phyloP scores from a whole-genome alignment of 805 yeast genomes.

The Blastobotrys chiropterorum region DNA sequence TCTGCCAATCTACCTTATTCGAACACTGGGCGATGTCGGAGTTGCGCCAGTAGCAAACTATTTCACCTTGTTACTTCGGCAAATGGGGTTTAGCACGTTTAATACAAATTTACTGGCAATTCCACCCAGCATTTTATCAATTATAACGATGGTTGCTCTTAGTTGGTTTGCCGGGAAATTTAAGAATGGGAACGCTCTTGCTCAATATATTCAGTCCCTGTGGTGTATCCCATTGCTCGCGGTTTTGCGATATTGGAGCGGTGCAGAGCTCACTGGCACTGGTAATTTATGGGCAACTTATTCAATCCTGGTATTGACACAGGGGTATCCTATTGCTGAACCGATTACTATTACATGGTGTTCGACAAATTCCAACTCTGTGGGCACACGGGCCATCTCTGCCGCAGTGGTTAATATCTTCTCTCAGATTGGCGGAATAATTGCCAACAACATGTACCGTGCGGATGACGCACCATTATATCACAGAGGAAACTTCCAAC shows the following conservation, averaged over 20 bases:
- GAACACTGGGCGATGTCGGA: constrained; percentile 39
- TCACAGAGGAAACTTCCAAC: constrained; percentile 45
- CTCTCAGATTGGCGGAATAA: constrained; percentile 51
- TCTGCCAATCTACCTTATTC: constrained; percentile 48
- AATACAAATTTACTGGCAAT: constrained; percentile 39
- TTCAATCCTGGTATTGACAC: constrained; percentile 27
- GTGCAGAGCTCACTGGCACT: constrained; percentile 16
- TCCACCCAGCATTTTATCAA: background rate
- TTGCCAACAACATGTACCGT: constrained; percentile 51
- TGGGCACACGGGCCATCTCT: constrained; percentile 55
- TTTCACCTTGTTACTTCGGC: constrained; percentile 43
- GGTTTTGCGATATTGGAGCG: constrained; percentile 34
- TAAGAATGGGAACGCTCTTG: constrained; percentile 26
- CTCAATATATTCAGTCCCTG: constrained; percentile 27
- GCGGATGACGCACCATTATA: constrained; percentile 53
- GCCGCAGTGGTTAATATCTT: constrained; percentile 60
- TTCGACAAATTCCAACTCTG: constrained; percentile 55
- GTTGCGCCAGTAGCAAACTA: constrained; percentile 35
- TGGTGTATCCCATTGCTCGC: constrained; percentile 33
- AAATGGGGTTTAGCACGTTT: constrained; percentile 47
- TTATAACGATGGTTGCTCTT: constrained; percentile 31
- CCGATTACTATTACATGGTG: constrained; percentile 54
- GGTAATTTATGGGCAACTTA: constrained; percentile 39
- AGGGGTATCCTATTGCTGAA: constrained; percentile 35
- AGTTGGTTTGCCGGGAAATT: constrained; percentile 23